Evolutionary conservation across 108 stramenopile genomes (phyloP), one percentile per base, ranked within the genome.

Genomic region (Nannochloropsis salina): DNA sequence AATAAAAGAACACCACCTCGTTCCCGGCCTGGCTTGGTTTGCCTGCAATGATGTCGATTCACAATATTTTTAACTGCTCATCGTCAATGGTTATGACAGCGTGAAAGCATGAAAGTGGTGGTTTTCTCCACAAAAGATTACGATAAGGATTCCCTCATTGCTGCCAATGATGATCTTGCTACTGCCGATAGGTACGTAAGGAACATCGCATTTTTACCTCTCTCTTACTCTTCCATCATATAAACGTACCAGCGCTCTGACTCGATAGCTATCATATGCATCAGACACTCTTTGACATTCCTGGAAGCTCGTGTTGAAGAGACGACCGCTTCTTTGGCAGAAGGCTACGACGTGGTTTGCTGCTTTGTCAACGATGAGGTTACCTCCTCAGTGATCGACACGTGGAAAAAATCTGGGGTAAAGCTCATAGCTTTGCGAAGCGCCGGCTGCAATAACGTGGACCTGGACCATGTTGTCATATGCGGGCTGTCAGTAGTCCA

Each of bases 331-430:
- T 79, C 80, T 42, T 88, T 88, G 47, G 90, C 92, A 18, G 91
- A 91, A 79, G 93, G 93, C 21, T 93, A 92, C 84, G 90, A 93
- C 79, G 93, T 90, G 12, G 88, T 93, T 6, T 93, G 93, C 83
- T 84, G 90, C 20, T 94, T 94, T 80, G 94, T 94, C 3, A 94
- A 94, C 61, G 94, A 94, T 80, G 93, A 92, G 51, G 93, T 92
- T 11, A 85, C 92, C 22, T 41, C 40, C 31, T n/a, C 22, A 11
- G 81, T 85, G 84, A 90, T 43, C 89, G 88, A 22, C 80, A 85
- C 21, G 61, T 94, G 22, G 83, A 89, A 80, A 89, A 86, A 41
- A 81, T 93, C 90, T 42, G 93, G 93, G 80, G 93, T 94, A 9
- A 88, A 91, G 21, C 81, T 93, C 47, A 92, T 94, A 83, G 90